Evolutionary conservation across 2,329 filamentous ascomycete species (phyloP).

Genomic region (Ceratocystis destructans): DNA sequence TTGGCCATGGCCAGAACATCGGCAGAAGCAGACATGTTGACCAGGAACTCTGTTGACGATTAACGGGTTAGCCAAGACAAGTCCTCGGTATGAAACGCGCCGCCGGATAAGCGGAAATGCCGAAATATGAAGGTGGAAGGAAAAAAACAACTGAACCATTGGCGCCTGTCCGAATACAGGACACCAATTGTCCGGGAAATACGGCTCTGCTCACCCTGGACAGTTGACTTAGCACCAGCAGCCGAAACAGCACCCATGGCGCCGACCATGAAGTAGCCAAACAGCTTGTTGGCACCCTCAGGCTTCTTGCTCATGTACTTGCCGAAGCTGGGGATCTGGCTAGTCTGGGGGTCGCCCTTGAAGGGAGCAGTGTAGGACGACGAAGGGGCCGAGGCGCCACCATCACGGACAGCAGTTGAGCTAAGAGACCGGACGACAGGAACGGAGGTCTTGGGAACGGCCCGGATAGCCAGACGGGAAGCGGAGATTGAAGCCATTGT

Average conservation of each 20-base stretch:
- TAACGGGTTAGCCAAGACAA: conserved; percentile 20
- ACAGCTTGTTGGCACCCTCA: conserved; percentile 66
- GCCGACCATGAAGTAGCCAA: conserved; percentile 98
- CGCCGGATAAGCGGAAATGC: neutral
- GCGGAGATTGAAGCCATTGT: conserved; percentile 57
- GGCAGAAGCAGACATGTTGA: conserved; percentile 99
- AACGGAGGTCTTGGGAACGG: conserved; percentile 31
- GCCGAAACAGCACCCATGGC: conserved; percentile 84
- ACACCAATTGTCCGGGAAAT: conserved; percentile 10
- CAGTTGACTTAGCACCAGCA: conserved; percentile 91
- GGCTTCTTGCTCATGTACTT: conserved; percentile 65
- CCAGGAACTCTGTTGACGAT: conserved; percentile 68
- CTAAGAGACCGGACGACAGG: conserved; percentile 41
- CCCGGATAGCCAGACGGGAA: conserved; percentile 56
- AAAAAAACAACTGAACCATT: conserved; percentile 21
- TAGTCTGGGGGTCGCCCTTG: conserved; percentile 44
- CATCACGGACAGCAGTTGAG: conserved; percentile 37
- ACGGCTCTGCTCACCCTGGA: conserved; percentile 62
- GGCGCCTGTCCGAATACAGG: neutral
- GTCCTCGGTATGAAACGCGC: conserved; percentile 12
- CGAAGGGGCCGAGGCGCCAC: conserved; percentile 28
- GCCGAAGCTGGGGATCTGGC: conserved; percentile 75
- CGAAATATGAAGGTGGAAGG: neutral
- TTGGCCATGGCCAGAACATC: conserved; percentile 98
- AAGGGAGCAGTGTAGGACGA: conserved; percentile 49